A percentile compares a stretch with the other conserved stretches of the same genome.
phyloP scores from a whole-genome alignment of 352 stramenopile genomes.

The Globisporangium nunn region DNA sequence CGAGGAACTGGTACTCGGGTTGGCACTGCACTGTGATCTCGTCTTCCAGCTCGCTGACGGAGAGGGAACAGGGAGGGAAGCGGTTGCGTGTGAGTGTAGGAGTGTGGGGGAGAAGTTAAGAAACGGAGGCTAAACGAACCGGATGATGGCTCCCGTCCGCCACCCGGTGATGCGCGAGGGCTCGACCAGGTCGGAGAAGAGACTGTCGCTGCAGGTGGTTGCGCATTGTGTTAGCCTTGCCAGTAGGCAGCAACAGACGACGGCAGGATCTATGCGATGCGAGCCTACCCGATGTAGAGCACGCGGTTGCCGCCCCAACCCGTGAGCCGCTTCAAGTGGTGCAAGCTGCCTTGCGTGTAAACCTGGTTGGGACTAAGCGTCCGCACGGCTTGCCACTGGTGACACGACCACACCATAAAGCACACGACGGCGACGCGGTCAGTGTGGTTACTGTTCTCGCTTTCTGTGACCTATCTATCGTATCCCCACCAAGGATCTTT shows the following conservation, averaged over 20 bases:
- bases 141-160: slow-evolving; percentile 91
- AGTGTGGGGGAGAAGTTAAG: too few relatives aligned
- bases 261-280: background rate
- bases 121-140: slow-evolving; percentile 18
- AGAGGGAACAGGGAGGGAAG: background rate
- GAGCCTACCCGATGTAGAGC: slow-evolving; percentile 88
- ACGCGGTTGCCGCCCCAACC: slow-evolving; percentile 72
- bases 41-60: slow-evolving; percentile 73
- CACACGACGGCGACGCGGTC: background rate
- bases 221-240: background rate
- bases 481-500: too few relatives aligned
- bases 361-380: slow-evolving; percentile 51
- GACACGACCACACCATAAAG: slow-evolving; percentile 1
- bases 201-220: slow-evolving; percentile 60
- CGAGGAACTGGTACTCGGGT: slow-evolving; percentile 53
- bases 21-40: slow-evolving; percentile 67
- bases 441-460: background rate
- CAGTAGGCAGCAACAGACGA: background rate
- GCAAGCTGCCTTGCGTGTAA: slow-evolving; percentile 77
- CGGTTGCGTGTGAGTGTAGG: background rate
- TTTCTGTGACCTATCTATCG: too few relatives aligned
- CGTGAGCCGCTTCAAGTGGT: slow-evolving; percentile 55
- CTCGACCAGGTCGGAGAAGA: slow-evolving; percentile 93
- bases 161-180: slow-evolving; percentile 90
- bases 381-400: slow-evolving; percentile 61